Percentiles rank a stretch among this genome's conserved stretches.
Evolutionary conservation across 345 rosid genomes (phyloP).

Genomic region (Barbarea vulgaris): DNA sequence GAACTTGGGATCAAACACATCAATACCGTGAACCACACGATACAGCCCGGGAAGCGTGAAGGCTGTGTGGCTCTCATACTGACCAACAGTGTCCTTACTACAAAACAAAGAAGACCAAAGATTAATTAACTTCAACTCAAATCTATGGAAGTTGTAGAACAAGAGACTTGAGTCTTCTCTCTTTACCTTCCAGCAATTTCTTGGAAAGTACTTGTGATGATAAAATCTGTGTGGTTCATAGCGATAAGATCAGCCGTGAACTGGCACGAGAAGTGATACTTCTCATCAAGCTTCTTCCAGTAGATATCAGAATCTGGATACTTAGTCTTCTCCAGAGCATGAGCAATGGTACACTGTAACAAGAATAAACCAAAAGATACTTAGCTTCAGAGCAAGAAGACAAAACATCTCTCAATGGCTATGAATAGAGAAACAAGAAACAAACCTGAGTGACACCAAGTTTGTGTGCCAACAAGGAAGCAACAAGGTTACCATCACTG

Average conservation of each 20-base stretch:
- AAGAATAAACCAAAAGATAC: neutral
- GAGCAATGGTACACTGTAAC: slow-evolving; percentile 86
- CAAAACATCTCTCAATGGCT: neutral
- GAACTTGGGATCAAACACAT: slow-evolving; percentile 84
- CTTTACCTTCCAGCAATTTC: slow-evolving; percentile 93
- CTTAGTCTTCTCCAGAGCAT: slow-evolving; percentile 90
- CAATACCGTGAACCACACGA: slow-evolving; percentile 78
- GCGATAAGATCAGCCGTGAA: slow-evolving; percentile 91
- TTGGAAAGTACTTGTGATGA: slow-evolving; percentile 93
- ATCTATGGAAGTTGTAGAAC: neutral
- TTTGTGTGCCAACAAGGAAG: slow-evolving; percentile 76
- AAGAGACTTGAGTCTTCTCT: neutral
- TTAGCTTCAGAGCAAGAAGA: neutral
- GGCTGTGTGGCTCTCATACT: slow-evolving; percentile 84
- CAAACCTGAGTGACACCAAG: slow-evolving; percentile 88
- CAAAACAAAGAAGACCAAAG: neutral
- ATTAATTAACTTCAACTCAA: neutral
- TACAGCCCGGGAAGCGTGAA: slow-evolving; percentile 81
- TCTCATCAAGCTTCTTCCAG: slow-evolving; percentile 85
- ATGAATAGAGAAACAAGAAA: slow-evolving; percentile 7
- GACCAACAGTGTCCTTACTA: slow-evolving; percentile 84
- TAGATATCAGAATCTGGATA: slow-evolving; percentile 91
- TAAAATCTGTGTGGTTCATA: slow-evolving; percentile 91
- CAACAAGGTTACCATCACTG: slow-evolving; percentile 94
- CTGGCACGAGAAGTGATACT: slow-evolving; percentile 91